phyloP scores from a whole-genome alignment of 192 early-diverging fungal species.

The Mortierella alpina region DNA sequence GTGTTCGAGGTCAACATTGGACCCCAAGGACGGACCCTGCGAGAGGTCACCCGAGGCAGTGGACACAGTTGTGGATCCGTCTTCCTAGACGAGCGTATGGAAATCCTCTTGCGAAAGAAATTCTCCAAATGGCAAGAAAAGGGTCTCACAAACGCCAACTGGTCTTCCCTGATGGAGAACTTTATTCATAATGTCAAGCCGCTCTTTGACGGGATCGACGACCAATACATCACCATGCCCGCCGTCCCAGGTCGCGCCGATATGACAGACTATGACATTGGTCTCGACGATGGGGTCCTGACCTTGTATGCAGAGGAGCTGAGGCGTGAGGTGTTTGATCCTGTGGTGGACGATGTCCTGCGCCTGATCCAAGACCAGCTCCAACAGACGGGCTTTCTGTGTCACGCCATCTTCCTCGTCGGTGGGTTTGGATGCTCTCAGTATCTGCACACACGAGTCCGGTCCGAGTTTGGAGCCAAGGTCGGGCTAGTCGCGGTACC shows the following conservation, averaged over 20 bases:
- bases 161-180: constrained; percentile 51
- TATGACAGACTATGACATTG: constrained; percentile 43
- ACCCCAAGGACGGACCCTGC: constrained; percentile 48
- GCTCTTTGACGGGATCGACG: constrained; percentile 52
- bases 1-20: constrained; percentile 59
- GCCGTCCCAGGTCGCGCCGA: constrained; percentile 52
- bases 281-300: constrained; percentile 57
- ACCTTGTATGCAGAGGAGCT: constrained; percentile 57
- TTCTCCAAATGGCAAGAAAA: constrained; percentile 51
- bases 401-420: constrained; percentile 63
- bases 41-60: constrained; percentile 59
- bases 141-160: constrained; percentile 29
- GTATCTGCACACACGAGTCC: constrained; percentile 57
- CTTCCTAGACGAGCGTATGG: constrained; percentile 60
- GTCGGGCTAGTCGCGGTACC: constrained; percentile 59
- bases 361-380: constrained; percentile 62
- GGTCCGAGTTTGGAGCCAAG: constrained; percentile 52
- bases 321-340: constrained; percentile 65
- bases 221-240: constrained; percentile 49
- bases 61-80: constrained; percentile 62
- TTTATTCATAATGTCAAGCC: constrained; percentile 67
- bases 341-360: constrained; percentile 63
- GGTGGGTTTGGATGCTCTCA: constrained; percentile 65
- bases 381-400: constrained; percentile 29
- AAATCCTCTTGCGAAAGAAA: constrained; percentile 42